phyloP scores from a whole-genome alignment of 768 basidiomycete genomes.

The Phylloporus rhodoxanthus region DNA sequence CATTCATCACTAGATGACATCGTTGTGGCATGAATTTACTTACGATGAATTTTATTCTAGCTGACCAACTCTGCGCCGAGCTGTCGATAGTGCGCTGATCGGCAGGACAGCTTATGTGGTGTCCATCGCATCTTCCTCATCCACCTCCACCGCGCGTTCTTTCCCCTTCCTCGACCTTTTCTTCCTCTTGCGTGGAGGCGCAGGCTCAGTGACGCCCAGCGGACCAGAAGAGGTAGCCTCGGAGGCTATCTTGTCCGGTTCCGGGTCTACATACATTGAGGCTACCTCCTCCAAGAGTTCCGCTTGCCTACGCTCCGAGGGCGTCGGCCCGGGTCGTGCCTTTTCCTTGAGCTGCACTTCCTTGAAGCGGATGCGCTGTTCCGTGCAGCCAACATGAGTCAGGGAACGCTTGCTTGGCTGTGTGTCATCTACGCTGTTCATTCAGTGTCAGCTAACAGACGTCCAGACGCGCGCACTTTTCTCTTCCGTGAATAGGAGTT shows the following conservation, averaged over 20 bases:
- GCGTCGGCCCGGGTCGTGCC: constrained; percentile 28
- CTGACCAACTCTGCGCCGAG: too few relatives aligned
- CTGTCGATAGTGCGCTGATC: too few relatives aligned
- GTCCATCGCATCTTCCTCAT: constrained; percentile 20
- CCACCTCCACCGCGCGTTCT: constrained; percentile 23
- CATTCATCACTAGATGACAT: too few relatives aligned
- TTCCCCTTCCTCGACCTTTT: constrained; percentile 22
- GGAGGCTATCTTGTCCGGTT: neutral
- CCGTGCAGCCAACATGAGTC: constrained; percentile 53
- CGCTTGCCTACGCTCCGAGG: constrained; percentile 2
- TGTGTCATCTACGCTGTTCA: constrained; percentile 32
- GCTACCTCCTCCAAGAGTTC: constrained; percentile 18
- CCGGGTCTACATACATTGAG: constrained; percentile 16
- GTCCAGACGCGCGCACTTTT: constrained; percentile 40
- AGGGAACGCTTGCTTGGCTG: constrained; percentile 49
- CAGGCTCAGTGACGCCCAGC: neutral
- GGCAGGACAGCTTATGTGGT: constrained; percentile 1
- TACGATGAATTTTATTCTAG: too few relatives aligned
- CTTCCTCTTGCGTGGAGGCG: constrained; percentile 11
- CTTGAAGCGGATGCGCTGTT: constrained; percentile 66
- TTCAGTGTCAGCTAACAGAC: neutral
- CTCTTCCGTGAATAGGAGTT: constrained; percentile 67
- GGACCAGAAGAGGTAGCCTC: neutral
- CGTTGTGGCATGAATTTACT: too few relatives aligned
- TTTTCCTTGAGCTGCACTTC: constrained; percentile 53